phyloP scores from a whole-genome alignment of 495 filamentous ascomycete species.

The Physcia stellaris region DNA sequence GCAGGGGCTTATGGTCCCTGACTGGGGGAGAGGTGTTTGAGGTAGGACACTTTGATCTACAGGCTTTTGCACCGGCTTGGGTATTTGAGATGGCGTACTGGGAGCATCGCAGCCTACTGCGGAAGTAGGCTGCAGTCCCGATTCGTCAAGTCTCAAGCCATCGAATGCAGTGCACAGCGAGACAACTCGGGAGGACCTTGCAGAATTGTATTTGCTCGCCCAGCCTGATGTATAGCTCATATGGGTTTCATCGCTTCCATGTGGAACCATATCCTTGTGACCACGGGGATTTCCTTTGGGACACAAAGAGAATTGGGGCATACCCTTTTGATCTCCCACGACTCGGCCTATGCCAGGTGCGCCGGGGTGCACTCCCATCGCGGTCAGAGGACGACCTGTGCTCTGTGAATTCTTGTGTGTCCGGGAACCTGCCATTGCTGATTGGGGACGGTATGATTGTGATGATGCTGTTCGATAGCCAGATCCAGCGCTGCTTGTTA shows the following conservation, averaged over 20 bases:
- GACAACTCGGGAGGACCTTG: background rate
- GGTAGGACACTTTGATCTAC: slow-evolving; percentile 18
- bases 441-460: slow-evolving; percentile 31
- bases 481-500: slow-evolving; percentile 43
- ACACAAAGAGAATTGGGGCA: slow-evolving; percentile 25
- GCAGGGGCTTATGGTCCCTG: slow-evolving; percentile 19
- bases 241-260: slow-evolving; percentile 16
- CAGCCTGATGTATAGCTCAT: slow-evolving; percentile 7
- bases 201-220: slow-evolving; percentile 7
- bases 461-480: slow-evolving; percentile 34
- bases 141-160: slow-evolving; percentile 5
- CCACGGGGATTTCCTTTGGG: slow-evolving; percentile 13
- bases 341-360: slow-evolving; percentile 26
- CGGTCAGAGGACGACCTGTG: slow-evolving; percentile 42
- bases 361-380: slow-evolving; percentile 42
- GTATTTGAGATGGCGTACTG: slow-evolving; percentile 23
- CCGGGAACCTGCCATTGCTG: slow-evolving; percentile 28
- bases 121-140: background rate
- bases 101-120: slow-evolving; percentile 10
- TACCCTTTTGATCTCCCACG: slow-evolving; percentile 59
- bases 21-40: too few relatives aligned
- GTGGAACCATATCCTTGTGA: too few relatives aligned
- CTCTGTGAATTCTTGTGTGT: slow-evolving; percentile 26
- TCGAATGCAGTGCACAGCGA: slow-evolving; percentile 3
- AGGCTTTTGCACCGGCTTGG: slow-evolving; percentile 15